These are phyloP conservation scores for Melampsora americana DNA, from an alignment of 1,284 basidiomycete genomes.

Conservation along the genomic window DNA sequence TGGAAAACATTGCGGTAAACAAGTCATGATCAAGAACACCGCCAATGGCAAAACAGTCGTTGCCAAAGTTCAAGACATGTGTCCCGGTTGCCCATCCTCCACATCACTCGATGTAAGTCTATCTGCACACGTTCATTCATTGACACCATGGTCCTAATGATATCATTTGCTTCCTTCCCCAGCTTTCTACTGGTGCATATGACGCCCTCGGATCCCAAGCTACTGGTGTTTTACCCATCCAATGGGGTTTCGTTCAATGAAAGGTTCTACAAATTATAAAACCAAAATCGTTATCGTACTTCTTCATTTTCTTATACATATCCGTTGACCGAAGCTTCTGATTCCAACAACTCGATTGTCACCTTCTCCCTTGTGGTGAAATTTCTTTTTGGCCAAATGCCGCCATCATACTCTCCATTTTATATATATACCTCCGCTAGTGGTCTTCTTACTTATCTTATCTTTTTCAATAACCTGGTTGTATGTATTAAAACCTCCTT, in stretches of 20 bases:
- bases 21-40: conserved; percentile 35
- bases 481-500: too few species aligned
- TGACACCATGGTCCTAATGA: neutral
- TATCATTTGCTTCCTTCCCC: neutral
- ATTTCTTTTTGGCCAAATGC: too few species aligned
- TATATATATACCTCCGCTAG: too few species aligned
- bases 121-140: neutral
- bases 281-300: too few species aligned
- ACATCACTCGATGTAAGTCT: conserved; percentile 32
- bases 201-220: conserved; percentile 32
- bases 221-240: conserved; percentile 35
- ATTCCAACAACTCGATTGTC: too few species aligned
- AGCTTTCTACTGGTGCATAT: conserved; percentile 44
- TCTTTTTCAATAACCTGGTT: too few species aligned
- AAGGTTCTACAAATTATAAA: too few species aligned
- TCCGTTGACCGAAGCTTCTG: too few species aligned
- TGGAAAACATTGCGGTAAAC: conserved; percentile 37
- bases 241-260: conserved; percentile 35
- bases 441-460: too few species aligned
- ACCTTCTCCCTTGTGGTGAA: too few species aligned
- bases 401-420: too few species aligned
- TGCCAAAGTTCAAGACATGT: conserved; percentile 42
- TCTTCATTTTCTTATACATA: too few species aligned
- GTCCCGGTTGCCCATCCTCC: conserved; percentile 30
- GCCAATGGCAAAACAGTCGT: conserved; percentile 40